phyloP scores from a whole-genome alignment of 306 rosid species.

The Dicorynia guianensis region DNA sequence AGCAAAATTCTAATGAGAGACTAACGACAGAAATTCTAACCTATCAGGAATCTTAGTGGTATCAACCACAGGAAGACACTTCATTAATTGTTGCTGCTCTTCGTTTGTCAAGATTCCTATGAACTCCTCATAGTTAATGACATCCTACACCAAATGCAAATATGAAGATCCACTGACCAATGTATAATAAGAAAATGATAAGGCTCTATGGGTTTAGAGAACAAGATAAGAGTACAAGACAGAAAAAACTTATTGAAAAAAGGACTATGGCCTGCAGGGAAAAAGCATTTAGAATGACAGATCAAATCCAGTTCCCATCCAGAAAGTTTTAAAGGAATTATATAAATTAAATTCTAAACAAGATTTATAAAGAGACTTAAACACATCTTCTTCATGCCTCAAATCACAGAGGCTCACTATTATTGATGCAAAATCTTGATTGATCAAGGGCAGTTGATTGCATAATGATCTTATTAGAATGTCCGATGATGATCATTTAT shows the following conservation, averaged over 20 bases:
- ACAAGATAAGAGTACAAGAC: constrained; percentile 24
- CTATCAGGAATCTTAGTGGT: constrained; percentile 64
- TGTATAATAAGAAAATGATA: not conserved
- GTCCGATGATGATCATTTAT: constrained; percentile 16
- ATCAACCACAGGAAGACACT: constrained; percentile 80
- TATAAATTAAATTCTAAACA: constrained; percentile 12
- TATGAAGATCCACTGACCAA: not conserved
- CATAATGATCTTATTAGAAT: constrained; percentile 10
- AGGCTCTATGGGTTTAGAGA: constrained; percentile 2
- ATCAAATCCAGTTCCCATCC: constrained; percentile 19
- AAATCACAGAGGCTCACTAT: not conserved
- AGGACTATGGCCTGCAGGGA: not conserved
- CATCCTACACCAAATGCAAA: constrained; percentile 65
- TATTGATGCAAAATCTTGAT: constrained; percentile 3
- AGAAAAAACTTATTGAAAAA: constrained; percentile 8
- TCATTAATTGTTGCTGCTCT: constrained; percentile 83
- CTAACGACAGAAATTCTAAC: constrained; percentile 54
- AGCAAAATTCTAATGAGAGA: constrained; percentile 19
- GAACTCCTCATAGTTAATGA: constrained; percentile 79
- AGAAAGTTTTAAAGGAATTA: constrained; percentile 15
- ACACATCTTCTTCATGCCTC: not conserved
- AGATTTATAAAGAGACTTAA: constrained; percentile 21
- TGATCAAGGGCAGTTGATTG: not conserved
- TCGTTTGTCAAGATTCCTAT: constrained; percentile 77
- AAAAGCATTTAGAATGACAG: constrained; percentile 5